Conservation (phyloP, 2,329 filamentous ascomycete species). For the Parastagonospora avenae region DNA sequence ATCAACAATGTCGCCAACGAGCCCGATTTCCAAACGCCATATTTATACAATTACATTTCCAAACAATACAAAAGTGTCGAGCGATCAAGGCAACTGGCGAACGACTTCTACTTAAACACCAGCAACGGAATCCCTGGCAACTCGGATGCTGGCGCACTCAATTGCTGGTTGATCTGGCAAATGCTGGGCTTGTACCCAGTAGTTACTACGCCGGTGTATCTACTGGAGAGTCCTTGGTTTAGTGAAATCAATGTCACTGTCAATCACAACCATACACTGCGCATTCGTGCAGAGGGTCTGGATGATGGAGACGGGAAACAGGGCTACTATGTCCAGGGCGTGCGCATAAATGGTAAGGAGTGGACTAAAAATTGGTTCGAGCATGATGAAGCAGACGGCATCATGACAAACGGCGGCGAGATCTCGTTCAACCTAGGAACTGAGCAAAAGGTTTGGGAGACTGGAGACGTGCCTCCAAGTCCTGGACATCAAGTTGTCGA, state of each 20-base stretch:
- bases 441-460: conserved; percentile 38
- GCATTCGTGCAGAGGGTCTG: conserved; percentile 52
- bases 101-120: conserved; percentile 49
- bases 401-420: conserved; percentile 43
- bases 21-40: conserved; percentile 48
- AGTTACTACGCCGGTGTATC: conserved; percentile 55
- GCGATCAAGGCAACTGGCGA: conserved; percentile 41
- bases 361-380: conserved; percentile 63
- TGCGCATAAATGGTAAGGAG: conserved; percentile 58
- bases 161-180: conserved; percentile 58
- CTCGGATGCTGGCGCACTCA: conserved; percentile 54
- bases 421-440: conserved; percentile 39
- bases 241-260: conserved; percentile 44
- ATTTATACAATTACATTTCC: conserved; percentile 51
- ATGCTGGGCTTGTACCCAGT: conserved; percentile 57
- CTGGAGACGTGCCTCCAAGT: conserved; percentile 39
- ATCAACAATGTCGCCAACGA: conserved; percentile 49
- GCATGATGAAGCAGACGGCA: conserved; percentile 53
- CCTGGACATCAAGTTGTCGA: conserved; percentile 40
- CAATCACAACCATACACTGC: conserved; percentile 47
- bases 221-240: conserved; percentile 55
- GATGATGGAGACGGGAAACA: conserved; percentile 50
- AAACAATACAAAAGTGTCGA: conserved; percentile 46
- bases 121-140: conserved; percentile 53
- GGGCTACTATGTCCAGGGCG: conserved; percentile 58